Base-by-base conservation (phyloP, 2,329 filamentous ascomycete species). In the Penicillium nordicum region DNA sequence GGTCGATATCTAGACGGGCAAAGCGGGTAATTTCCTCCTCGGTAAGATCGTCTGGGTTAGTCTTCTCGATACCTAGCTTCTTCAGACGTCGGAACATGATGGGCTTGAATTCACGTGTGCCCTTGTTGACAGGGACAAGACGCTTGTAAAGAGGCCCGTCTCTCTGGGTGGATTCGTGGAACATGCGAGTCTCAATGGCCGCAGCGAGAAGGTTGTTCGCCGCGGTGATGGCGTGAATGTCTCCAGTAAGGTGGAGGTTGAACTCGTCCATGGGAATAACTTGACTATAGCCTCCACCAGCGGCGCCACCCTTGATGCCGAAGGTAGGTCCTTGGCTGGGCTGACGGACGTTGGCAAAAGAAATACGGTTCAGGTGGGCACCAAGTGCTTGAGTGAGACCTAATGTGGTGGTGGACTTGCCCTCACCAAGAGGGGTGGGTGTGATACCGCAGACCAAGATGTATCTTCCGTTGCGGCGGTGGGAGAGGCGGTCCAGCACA, bases 181-280 rank as follows among this genome's bases (percentile, higher is more conserved):
- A 99, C 78, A 99, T 97, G 67, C 94, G 88, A 1, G 94, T 97
- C 72, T 99, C 94, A 61, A 99, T 95, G 36, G 94, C 94, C 53
- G 94, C 94, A 43, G 94, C 93, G 42, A 99, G 84, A 56, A 99
- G 82, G 77, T 99, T 99, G 83, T 97, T 99, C 37, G 94, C 94
- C 29, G 93, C 93, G 51, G 92, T 92, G 69, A 99, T 94, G 63
- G 94, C 94, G 74, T 99, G 94, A 55, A 99, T 97, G 73, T 99
- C 94, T 68, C 94, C 94, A 53, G 94, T 99, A 69, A 99, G 79
- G 75, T 99, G 94, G 71, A 99, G 80, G 78, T 99, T 99, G 81
- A 99, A 99, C 76, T 99, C 94, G 68, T 99, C 94, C 94, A 99
- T 99, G 57, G 94, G 94, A 68, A 99, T 97, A 70, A 99, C 94